These are phyloP conservation scores for Mytilinidion resinicola DNA, from an alignment of 495 filamentous ascomycete genomes.

Conservation along the genomic window DNA sequence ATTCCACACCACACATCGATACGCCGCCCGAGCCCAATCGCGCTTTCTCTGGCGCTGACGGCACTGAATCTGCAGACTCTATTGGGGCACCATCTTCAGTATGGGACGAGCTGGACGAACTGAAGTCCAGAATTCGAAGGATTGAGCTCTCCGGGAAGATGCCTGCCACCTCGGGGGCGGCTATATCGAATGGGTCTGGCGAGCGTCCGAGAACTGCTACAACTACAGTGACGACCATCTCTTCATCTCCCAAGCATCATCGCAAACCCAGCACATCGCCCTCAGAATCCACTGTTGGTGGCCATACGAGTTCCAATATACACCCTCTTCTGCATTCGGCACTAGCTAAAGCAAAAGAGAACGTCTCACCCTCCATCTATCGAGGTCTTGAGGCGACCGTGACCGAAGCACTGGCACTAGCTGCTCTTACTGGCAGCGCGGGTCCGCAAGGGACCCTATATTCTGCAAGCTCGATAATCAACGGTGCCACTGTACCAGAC, in stretches of 20 bases:
- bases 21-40: constrained; percentile 11
- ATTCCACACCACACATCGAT: constrained; percentile 16
- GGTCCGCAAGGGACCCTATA: constrained; percentile 52
- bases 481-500: constrained; percentile 57
- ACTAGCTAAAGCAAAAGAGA: constrained; percentile 62
- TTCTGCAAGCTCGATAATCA: constrained; percentile 57
- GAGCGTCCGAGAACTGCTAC: constrained; percentile 87
- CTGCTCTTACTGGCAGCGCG: constrained; percentile 62
- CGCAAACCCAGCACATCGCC: constrained; percentile 48
- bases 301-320: constrained; percentile 39
- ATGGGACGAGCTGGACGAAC: constrained; percentile 95
- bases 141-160: constrained; percentile 87
- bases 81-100: constrained; percentile 78
- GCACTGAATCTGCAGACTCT: constrained; percentile 81
- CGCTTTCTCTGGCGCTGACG: constrained; percentile 38
- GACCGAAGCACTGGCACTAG: constrained; percentile 69
- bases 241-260: constrained; percentile 70
- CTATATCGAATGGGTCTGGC: constrained; percentile 64
- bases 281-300: constrained; percentile 30
- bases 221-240: constrained; percentile 88
- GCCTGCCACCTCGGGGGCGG: constrained; percentile 70
- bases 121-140: constrained; percentile 87
- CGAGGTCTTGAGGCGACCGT: constrained; percentile 75
- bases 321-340: constrained; percentile 80
- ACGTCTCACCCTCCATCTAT: constrained; percentile 66